A percentile compares a stretch with the other conserved stretches of the same genome.
These are phyloP conservation scores for Bodo saltans DNA, from an alignment of 78 protist genomes.

Conservation along the genomic window DNA sequence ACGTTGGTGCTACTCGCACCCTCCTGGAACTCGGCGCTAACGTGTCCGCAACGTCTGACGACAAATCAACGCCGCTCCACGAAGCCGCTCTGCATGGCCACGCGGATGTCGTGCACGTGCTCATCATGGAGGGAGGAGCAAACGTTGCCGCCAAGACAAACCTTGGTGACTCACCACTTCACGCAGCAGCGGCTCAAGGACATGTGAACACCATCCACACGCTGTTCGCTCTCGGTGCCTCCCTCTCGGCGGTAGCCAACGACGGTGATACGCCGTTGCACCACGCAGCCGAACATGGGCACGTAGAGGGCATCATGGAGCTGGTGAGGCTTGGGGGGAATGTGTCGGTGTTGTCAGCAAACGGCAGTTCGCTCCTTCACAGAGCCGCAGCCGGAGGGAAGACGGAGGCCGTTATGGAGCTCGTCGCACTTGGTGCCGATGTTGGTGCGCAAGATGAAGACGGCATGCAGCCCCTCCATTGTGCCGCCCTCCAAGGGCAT, in stretches of 20 bases:
- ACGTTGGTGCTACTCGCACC: neutral
- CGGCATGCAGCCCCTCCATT: neutral
- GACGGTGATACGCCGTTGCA: conserved; percentile 1
- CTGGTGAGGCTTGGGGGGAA: neutral
- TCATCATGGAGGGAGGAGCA: neutral
- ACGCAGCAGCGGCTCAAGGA: neutral
- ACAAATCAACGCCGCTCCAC: neutral
- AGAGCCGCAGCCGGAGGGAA: neutral
- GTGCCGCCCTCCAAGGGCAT: neutral
- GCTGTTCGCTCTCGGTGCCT: neutral
- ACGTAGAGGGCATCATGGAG: neutral
- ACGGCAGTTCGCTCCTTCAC: neutral
- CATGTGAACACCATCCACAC: neutral
- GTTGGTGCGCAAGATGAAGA: neutral
- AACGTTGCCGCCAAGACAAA: neutral
- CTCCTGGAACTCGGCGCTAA: neutral
- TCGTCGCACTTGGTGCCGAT: neutral
- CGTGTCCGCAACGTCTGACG: neutral
- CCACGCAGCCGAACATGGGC: neutral
- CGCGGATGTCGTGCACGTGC: neutral
- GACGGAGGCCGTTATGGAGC: neutral
- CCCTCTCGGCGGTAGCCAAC: neutral
- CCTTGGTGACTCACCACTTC: neutral
- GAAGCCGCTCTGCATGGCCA: neutral
- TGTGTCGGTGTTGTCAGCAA: neutral